Evolutionary conservation across 495 filamentous ascomycete species (phyloP).

Genomic region (Lepraria neglecta): DNA sequence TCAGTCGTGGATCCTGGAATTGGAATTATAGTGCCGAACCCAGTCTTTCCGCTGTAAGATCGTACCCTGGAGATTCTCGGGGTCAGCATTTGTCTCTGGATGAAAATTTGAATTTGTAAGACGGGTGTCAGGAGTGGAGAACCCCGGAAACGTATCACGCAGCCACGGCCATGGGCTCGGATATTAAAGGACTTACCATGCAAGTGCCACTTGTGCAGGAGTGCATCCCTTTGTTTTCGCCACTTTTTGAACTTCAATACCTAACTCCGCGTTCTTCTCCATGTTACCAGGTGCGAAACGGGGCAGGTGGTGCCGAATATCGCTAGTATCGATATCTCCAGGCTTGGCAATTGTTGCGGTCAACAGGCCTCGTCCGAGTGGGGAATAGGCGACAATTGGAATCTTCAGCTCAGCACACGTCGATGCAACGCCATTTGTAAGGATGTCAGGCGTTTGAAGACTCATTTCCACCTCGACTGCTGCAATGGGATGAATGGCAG

Average conservation of each 20-base stretch:
- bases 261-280: conserved; percentile 65
- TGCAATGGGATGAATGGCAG: conserved; percentile 60
- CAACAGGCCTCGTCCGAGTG: conserved; percentile 47
- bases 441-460: conserved; percentile 58
- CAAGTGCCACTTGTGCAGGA: conserved; percentile 69
- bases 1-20: conserved; percentile 66
- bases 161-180: neutral
- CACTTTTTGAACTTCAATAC: conserved; percentile 56
- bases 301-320: conserved; percentile 49
- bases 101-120: conserved; percentile 1
- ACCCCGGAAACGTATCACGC: too few species aligned
- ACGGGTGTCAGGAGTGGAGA: neutral
- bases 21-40: conserved; percentile 67
- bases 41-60: conserved; percentile 49
- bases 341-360: conserved; percentile 57
- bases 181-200: conserved; percentile 40
- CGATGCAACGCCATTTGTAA: conserved; percentile 66
- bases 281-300: conserved; percentile 67
- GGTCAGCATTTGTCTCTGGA: too few species aligned
- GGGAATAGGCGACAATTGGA: conserved; percentile 65
- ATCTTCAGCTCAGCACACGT: conserved; percentile 65
- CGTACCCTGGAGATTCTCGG: conserved; percentile 37
- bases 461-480: conserved; percentile 78
- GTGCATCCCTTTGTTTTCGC: conserved; percentile 65
- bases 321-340: conserved; percentile 56